Evolutionary conservation across 2,329 filamentous ascomycete species (phyloP).

Genomic region (Alternaria solani): DNA sequence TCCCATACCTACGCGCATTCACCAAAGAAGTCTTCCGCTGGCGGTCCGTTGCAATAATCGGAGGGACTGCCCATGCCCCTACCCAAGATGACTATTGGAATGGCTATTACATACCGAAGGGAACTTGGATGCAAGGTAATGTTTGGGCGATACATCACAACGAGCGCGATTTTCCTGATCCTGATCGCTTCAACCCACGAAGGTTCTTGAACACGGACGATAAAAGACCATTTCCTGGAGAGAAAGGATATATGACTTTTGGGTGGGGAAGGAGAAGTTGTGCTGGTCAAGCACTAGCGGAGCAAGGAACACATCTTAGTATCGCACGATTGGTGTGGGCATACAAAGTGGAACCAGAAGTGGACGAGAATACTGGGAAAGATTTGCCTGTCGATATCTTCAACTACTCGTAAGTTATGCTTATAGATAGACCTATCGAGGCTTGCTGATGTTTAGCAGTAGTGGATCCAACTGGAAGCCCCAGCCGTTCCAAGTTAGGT

Average conservation of each 20-base stretch:
- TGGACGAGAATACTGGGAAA: conserved; percentile 52
- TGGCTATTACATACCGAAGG: conserved; percentile 51
- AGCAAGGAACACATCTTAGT: conserved; percentile 67
- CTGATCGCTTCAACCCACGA: conserved; percentile 5
- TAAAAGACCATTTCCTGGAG: conserved; percentile 40
- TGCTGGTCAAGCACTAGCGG: conserved; percentile 65
- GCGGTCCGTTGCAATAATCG: conserved; percentile 45
- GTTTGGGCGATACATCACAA: conserved; percentile 54
- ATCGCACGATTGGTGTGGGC: conserved; percentile 65
- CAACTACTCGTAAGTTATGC: background rate
- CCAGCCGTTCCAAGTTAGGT: conserved; percentile 1
- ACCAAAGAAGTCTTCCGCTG: conserved; percentile 47
- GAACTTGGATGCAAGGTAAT: conserved; percentile 50
- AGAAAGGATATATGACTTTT: conserved; percentile 63
- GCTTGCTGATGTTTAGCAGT: background rate
- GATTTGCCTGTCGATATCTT: conserved; percentile 63
- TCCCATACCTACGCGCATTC: conserved; percentile 51
- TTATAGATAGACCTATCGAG: fast-evolving
- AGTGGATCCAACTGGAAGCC: conserved; percentile 10
- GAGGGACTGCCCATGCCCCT: conserved; percentile 47
- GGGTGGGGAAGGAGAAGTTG: conserved; percentile 65
- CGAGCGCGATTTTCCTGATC: conserved; percentile 30
- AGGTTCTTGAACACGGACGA: conserved; percentile 30
- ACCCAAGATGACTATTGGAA: conserved; percentile 46
- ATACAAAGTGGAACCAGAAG: conserved; percentile 58